Conservation (phyloP, 139 green algal genomes). For the Chlamydomonas applanata region DNA sequence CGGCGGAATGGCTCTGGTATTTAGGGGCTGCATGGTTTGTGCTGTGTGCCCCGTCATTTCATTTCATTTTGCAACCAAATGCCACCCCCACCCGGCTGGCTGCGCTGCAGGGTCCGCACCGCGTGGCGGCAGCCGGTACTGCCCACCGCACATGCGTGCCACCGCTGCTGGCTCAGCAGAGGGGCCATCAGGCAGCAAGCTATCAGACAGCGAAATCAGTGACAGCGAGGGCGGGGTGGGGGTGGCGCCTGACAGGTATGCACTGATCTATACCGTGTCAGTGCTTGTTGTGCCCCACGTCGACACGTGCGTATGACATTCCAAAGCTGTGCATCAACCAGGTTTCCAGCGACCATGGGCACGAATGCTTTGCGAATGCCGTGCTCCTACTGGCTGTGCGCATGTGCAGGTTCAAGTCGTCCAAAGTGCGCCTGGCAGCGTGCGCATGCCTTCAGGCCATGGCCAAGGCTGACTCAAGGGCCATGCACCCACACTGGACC, state of each 20-base stretch:
- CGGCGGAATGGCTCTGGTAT: no score
- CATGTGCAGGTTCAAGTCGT: conserved; percentile 27
- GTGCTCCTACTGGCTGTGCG: not conserved
- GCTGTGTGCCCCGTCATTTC: no score
- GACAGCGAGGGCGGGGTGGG: not conserved
- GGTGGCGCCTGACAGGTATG: not conserved
- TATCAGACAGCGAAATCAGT: conserved; percentile 2
- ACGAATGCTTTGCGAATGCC: not conserved
- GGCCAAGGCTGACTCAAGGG: conserved; percentile 52
- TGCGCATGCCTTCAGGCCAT: conserved; percentile 56
- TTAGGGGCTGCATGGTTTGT: no score
- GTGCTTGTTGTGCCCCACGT: not conserved
- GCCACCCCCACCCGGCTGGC: not conserved
- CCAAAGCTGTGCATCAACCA: not conserved
- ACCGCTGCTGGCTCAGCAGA: not conserved
- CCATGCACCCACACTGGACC: conserved; percentile 59
- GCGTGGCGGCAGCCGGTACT: not conserved
- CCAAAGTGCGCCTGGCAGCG: conserved; percentile 36
- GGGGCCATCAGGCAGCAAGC: not conserved
- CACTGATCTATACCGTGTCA: not conserved
- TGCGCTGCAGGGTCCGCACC: not conserved
- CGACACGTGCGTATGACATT: not conserved
- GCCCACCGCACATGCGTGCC: not conserved
- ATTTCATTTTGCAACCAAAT: no score
- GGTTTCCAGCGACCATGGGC: not conserved